Evolutionary conservation across 2,329 filamentous ascomycete species (phyloP), one percentile per base, ranked within the genome.

Genomic region (Diplodia intermedia): DNA sequence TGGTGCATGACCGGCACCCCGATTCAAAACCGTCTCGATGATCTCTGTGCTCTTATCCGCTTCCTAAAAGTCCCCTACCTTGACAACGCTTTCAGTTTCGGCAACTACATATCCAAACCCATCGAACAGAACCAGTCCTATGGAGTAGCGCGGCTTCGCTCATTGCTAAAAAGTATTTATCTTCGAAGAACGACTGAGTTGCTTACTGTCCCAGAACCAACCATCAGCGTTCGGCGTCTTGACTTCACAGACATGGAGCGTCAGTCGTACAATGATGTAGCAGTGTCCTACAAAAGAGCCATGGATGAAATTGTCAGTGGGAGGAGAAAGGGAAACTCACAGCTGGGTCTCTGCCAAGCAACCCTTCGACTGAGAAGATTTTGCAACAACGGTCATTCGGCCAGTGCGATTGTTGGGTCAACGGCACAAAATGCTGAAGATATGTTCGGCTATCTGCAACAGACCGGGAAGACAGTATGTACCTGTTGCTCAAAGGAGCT

Each of bases 1-100:
- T 86, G 85, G 85, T 86, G 84, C 69, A 76, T 86, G 0, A 84
- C 83, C 0, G 85, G 84, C 0, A 86, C 85, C 0, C 72, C 72
- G 2, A 55, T 73, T 2, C 73, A 75, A 36, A 75, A 73, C 15
- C 54, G 47, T 3, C 69, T 75, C 0, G 53, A 40, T 2, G 73
- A 75, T 53, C 67, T 74, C 1, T 57, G 66, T n/a, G 68, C 68
- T 0, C 65, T 75, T 1, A 71, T 72, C 29, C 67, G 67, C 4
- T 74, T 73, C 15, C 69, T 75, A 20, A 23, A 74, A 1, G 71
- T 79, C 7, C 63, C 67, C 9, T 50, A 69, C 29, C 49, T 72
- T 4, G 66, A 71, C 18, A 14, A 68, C 14, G 20, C 60, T 15
- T 38, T 47, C 20, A 66, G 38, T 12, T 72, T 72, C 50, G 20